phyloP scores from a whole-genome alignment of 1,284 basidiomycete genomes.

The Cystobasidium pallidum region DNA sequence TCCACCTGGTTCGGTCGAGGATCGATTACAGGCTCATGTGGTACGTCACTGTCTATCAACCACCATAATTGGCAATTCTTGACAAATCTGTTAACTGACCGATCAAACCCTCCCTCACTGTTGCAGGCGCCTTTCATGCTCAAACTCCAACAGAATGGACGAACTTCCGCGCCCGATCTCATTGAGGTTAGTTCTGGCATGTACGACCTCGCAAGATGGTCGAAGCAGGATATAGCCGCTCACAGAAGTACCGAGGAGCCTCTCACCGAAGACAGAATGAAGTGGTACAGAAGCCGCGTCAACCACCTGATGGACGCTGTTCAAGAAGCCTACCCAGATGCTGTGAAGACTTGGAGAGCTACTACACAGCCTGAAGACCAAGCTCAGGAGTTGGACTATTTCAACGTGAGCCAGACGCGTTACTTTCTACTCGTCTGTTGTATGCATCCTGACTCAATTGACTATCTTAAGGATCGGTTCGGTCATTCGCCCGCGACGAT shows the following conservation, averaged over 20 bases:
- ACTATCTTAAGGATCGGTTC: conserved; percentile 45
- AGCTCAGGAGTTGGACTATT: conserved; percentile 51
- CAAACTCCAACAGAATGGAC: conserved; percentile 49
- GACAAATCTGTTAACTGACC: too few relatives aligned
- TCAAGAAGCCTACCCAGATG: conserved; percentile 47
- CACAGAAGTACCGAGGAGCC: conserved; percentile 51
- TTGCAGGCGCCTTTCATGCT: conserved; percentile 51
- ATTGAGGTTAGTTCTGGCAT: conserved; percentile 56
- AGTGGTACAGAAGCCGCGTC: conserved; percentile 55
- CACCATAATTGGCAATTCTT: too few relatives aligned
- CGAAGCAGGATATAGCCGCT: conserved; percentile 54
- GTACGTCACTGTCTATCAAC: not conserved
- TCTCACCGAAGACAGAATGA: conserved; percentile 54
- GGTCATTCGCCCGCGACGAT: conserved; percentile 23
- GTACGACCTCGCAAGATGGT: conserved; percentile 58
- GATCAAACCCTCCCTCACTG: too few relatives aligned
- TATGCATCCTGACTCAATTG: not conserved
- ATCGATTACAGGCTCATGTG: conserved; percentile 55
- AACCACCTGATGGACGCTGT: conserved; percentile 47
- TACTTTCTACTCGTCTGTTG: not conserved
- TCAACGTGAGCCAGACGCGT: conserved; percentile 48
- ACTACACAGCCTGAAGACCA: conserved; percentile 50
- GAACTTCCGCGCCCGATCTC: conserved; percentile 54
- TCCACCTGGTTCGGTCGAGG: conserved; percentile 56
- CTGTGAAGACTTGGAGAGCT: conserved; percentile 49